Evolutionary conservation across 805 yeast species (phyloP), one percentile per base, ranked within the genome.

Genomic region (Saturnispora besseyi): DNA sequence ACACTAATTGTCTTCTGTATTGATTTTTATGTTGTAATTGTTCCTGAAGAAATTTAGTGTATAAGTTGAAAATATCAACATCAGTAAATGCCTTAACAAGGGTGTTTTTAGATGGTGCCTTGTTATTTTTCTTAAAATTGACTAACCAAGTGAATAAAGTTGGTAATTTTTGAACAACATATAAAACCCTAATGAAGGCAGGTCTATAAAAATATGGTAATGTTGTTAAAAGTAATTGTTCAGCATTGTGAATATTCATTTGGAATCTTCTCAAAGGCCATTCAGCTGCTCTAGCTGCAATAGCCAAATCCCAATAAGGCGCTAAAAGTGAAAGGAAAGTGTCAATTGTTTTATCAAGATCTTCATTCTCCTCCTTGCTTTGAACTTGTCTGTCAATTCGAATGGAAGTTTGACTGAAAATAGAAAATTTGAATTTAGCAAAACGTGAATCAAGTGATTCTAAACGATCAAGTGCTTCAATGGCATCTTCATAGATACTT

Each of bases 211-310:
- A 87, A 67, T 84, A 87, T n/a, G 96, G 95, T 57, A 93, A 72
- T 1, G 85, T 75, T 2, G 90, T 74, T 50, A 91, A 66, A 42
- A 93, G 62, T 31, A 93, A 62, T 49, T 72, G 63, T 64, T 91
- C 98, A 0, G 89, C 70, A 60, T 86, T 88, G 59, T 84, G 82
- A 45, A 86, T 73, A 62, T 93, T 90, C 56, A 88, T 79, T 61
- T 88, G 82, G 70, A 82, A 93, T 58, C 98, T 77, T 69, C 99
- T 83, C 18, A 93, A 83, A 24, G 90, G 78, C 99, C 99, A 93
- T 70, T 93, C 99, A 11, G 88, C 73, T 5, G 96, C 91, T 58
- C 82, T 82, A 45, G 87, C 60, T 3, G 96, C 76, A 24, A 95
- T 87, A 22, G 81, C 75, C 48, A 89, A 68, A 55, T 80, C 76